phyloP scores from a whole-genome alignment of 192 early-diverging fungal species.

The Chytriomyces confervae region DNA sequence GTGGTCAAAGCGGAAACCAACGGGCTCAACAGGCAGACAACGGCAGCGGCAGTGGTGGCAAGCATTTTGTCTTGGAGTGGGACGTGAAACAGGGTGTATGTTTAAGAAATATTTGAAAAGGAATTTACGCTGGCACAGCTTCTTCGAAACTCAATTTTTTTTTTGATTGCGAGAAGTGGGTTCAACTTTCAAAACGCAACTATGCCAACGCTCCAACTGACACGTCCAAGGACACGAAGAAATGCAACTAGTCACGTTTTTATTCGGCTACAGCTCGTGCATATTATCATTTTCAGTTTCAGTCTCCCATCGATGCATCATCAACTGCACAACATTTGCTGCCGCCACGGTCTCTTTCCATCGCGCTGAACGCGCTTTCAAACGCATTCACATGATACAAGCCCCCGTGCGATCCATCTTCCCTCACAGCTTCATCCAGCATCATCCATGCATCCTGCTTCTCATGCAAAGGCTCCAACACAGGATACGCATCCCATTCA shows the following conservation, averaged over 20 bases:
- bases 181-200: neutral
- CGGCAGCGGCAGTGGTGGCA: no score
- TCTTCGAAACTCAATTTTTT: neutral
- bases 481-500: constrained; percentile 68
- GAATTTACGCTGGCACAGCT: neutral
- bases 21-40: neutral
- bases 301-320: constrained; percentile 32
- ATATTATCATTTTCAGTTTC: neutral
- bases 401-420: constrained; percentile 40
- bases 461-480: constrained; percentile 46
- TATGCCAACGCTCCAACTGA: neutral
- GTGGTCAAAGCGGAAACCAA: neutral
- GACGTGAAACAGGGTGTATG: no score
- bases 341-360: constrained; percentile 70
- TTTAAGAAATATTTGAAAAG: neutral
- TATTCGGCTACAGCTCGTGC: neutral
- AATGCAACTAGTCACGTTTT: neutral
- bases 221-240: neutral
- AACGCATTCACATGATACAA: constrained; percentile 67
- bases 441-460: neutral
- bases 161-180: neutral
- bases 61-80: no score
- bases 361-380: constrained; percentile 68
- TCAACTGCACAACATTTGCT: constrained; percentile 61
- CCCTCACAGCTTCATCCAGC: constrained; percentile 37